Conservation (phyloP, 768 basidiomycete species). For the Macrocybe gigantea region DNA sequence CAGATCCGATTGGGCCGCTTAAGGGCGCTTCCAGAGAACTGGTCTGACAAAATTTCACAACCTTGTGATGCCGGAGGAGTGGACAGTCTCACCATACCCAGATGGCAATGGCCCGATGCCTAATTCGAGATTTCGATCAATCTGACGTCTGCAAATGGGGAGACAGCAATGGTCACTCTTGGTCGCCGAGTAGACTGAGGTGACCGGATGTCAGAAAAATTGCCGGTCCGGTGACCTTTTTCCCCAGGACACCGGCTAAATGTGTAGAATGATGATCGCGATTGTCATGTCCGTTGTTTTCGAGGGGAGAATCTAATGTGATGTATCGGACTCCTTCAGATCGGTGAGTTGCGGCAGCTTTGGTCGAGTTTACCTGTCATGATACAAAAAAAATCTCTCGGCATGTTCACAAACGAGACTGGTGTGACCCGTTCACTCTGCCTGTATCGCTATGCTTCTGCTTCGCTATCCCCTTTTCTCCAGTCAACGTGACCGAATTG, state of each 20-base stretch:
- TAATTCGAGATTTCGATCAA: conserved; percentile 5
- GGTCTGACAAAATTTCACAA: conserved; percentile 2
- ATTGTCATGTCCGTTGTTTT: conserved; percentile 3
- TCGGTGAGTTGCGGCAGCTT: too few species aligned
- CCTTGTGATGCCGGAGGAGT: conserved; percentile 9
- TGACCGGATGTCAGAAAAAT: conserved; percentile 14
- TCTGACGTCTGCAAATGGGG: background rate
- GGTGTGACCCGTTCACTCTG: too few species aligned
- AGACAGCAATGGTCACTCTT: conserved; percentile 3
- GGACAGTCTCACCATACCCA: conserved; percentile 2
- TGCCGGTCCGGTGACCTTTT: conserved; percentile 19
- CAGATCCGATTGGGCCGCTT: conserved; percentile 13
- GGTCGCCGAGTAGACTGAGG: conserved; percentile 5
- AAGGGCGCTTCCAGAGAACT: conserved; percentile 5
- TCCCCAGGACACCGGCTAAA: conserved; percentile 4
- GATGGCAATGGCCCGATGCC: conserved; percentile 6
- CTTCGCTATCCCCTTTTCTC: conserved; percentile 4
- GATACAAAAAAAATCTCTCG: background rate
- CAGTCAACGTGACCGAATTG: background rate
- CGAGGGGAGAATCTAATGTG: background rate
- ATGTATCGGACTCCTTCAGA: background rate
- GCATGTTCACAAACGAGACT: background rate
- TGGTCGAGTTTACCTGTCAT: background rate
- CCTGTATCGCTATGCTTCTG: background rate
- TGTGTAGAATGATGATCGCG: conserved; percentile 2